Base-by-base conservation (phyloP, 140 eudicot species). In the Oenanthe javanica region DNA sequence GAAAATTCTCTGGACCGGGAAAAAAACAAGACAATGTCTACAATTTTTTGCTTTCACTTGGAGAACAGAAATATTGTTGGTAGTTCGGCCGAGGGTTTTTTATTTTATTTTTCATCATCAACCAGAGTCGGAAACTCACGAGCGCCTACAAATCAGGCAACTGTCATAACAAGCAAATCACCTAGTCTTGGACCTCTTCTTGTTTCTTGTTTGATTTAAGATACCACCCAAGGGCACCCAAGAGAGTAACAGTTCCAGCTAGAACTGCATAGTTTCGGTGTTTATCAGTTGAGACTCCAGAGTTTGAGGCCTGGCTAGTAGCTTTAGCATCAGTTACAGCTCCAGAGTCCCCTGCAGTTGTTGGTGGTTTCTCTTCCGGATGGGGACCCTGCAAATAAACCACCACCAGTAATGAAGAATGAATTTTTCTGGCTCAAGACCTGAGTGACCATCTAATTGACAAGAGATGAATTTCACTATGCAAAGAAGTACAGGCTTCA, bases 181-280 rank as follows among this genome's bases (percentile, higher is more conserved):
- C 23, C 47, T 72, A 78, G 74, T 88, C 91, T 52, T 81, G 89
- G 75, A 83, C 75, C 81, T 88, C 91, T 69, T 88, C 91, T 5
- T 86, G 67, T 81, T 86, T 88, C 80, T 86, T 88, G 78, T 27
- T 90, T 45, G 96, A 88, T 76, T 85, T 51, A 64, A 79, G 76
- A 77, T 90, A 92, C 96, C 97, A 92, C 47, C 96, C 96, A 23
- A 86, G 57, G 59, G 87, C 96, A 81, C 89, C 90, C 43, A 86
- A 77, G 55, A 80, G 85, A 31, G 98, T 92, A 67, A 86, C 81
- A 2, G 80, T 47, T 51, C 96, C 97, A 63, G 97, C 95, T 21
- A 92, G 77, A 81, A 94, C 96, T 72, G 88, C 98, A 80, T 94
- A 94, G 89, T 94, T 94, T 81, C 88, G 83, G 90, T 84, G 66